phyloP scores from a whole-genome alignment of 108 stramenopile genomes.

The Nitzschia inconspicua region DNA sequence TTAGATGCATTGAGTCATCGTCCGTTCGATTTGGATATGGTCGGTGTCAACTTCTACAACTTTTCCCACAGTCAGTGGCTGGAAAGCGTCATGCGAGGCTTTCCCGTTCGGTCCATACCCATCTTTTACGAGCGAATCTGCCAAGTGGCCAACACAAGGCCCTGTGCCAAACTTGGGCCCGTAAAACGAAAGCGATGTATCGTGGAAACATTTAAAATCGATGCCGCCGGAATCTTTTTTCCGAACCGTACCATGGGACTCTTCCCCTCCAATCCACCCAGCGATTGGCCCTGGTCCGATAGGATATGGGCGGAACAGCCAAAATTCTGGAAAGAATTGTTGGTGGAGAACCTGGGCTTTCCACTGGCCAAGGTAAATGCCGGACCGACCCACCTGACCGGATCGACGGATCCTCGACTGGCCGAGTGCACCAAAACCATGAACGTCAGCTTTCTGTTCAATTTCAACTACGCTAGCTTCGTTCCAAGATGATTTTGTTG shows the following conservation, averaged over 20 bases:
- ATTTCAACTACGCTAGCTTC: too few species aligned
- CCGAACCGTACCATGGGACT: background rate
- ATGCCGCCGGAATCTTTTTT: background rate
- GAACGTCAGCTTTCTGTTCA: too few species aligned
- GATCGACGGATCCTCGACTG: too few species aligned
- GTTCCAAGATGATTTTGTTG: too few species aligned
- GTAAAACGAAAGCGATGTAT: slow-evolving; percentile 5
- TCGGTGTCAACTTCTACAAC: too few species aligned
- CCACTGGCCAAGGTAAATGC: slow-evolving; percentile 10
- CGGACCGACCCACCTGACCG: too few species aligned
- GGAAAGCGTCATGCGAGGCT: slow-evolving; percentile 4
- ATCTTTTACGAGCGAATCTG: background rate
- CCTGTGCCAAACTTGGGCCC: background rate
- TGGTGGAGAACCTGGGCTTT: background rate
- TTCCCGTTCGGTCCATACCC: background rate
- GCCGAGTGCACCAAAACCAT: too few species aligned
- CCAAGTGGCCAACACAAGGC: background rate
- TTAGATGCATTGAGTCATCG: background rate
- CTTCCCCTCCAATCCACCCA: background rate
- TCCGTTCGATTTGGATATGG: background rate
- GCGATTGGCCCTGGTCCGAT: too few species aligned
- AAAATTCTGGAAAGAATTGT: background rate
- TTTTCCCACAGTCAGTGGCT: too few species aligned
- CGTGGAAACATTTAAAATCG: slow-evolving; percentile 6
- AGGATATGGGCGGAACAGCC: background rate